Percentiles rank a stretch among this genome's conserved stretches.
Evolutionary conservation across 1,139 yeast genomes (phyloP).

Genomic region (Hansenula lynferdii): DNA sequence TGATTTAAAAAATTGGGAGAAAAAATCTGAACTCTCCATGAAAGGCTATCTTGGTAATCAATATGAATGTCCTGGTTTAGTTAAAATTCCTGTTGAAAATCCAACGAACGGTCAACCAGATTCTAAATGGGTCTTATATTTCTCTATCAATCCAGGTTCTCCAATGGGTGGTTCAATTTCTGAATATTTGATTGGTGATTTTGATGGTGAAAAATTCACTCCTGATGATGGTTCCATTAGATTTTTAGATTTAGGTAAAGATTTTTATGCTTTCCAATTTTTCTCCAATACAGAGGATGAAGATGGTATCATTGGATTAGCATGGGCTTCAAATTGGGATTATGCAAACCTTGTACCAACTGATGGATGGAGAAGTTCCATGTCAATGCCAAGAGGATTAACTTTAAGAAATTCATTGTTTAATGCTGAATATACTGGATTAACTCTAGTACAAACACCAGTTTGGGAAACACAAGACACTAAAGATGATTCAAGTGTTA

Average conservation of each 20-base stretch:
- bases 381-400: not conserved
- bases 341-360: conserved; percentile 30
- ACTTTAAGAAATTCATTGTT: not conserved
- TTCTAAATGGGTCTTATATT: conserved; percentile 29
- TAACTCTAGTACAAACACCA: not conserved
- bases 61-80: conserved; percentile 34
- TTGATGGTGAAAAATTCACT: conserved; percentile 31
- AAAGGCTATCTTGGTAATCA: conserved; percentile 31
- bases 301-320: conserved; percentile 26
- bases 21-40: conserved; percentile 26
- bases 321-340: conserved; percentile 38
- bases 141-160: conserved; percentile 33
- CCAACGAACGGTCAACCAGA: conserved; percentile 4
- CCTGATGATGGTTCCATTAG: conserved; percentile 26
- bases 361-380: conserved; percentile 24
- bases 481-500: not conserved
- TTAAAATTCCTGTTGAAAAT: conserved; percentile 23
- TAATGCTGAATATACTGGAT: not conserved
- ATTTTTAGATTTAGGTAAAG: conserved; percentile 31
- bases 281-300: conserved; percentile 22
- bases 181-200: conserved; percentile 35
- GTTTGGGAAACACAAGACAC: conserved; percentile 1
- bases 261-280: conserved; percentile 31
- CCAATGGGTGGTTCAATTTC: conserved; percentile 34
- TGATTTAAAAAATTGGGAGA: conserved; percentile 28